Conservation (phyloP, 2,329 filamentous ascomycete species). For the Hymenoscyphus fraxineus region DNA sequence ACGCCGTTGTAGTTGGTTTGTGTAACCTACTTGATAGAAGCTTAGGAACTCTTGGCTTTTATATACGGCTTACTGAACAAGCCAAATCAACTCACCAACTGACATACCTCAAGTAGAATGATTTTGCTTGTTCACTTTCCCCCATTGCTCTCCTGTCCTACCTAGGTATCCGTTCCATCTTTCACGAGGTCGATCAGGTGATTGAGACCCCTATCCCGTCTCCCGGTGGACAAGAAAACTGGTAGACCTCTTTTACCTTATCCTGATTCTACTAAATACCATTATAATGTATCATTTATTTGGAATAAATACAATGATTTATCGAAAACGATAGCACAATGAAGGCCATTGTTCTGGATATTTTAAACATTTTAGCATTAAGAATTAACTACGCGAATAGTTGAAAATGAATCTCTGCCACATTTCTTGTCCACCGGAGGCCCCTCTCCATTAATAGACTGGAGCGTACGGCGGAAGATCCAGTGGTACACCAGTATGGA, state of each 20-base stretch:
- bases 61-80: background rate
- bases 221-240: background rate
- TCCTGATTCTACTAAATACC: no score
- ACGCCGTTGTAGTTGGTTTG: background rate
- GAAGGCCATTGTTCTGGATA: no score
- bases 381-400: no score
- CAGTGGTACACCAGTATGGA: background rate
- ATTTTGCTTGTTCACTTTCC: background rate
- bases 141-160: background rate
- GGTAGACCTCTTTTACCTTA: no score
- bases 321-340: no score
- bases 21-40: background rate
- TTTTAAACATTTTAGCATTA: no score
- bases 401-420: no score
- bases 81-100: background rate
- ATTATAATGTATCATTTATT: no score
- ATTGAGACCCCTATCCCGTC: background rate
- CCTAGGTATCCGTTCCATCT: background rate
- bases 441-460: background rate
- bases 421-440: no score
- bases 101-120: background rate
- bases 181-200: background rate
- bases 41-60: background rate
- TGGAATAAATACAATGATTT: no score
- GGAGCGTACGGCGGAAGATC: no score